phyloP scores from a whole-genome alignment of 106 monocot genomes.

The Dendrobium catenatum region DNA sequence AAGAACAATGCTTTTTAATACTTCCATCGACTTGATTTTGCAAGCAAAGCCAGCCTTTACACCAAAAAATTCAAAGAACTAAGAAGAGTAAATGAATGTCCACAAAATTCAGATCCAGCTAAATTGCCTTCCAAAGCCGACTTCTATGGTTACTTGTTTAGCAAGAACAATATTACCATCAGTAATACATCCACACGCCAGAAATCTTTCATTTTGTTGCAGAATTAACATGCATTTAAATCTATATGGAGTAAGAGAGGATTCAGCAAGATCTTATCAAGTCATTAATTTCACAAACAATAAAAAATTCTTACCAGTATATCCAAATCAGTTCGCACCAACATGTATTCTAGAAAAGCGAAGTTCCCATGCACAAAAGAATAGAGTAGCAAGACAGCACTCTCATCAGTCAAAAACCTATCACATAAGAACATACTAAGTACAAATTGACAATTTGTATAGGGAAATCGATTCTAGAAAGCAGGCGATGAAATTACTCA shows the following conservation, averaged over 20 bases:
- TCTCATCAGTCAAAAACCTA: slow-evolving; percentile 83
- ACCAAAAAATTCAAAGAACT: background rate
- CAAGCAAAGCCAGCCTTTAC: background rate
- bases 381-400: slow-evolving; percentile 68
- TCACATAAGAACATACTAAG: background rate
- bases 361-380: slow-evolving; percentile 90
- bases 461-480: background rate
- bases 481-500: background rate
- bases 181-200: background rate
- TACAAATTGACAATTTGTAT: background rate
- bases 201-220: background rate
- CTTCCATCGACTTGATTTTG: background rate
- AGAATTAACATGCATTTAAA: too few species aligned
- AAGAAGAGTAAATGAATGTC: background rate
- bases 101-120: background rate
- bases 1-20: background rate
- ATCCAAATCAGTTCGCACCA: slow-evolving; percentile 98
- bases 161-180: background rate
- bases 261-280: background rate
- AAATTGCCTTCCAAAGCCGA: background rate
- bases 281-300: background rate
- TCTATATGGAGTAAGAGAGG: background rate
- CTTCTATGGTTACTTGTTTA: too few species aligned
- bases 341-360: slow-evolving; percentile 87
- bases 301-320: slow-evolving; percentile 59